Conservation (phyloP, 257 asterid species). For the Nicotiana paniculata region DNA sequence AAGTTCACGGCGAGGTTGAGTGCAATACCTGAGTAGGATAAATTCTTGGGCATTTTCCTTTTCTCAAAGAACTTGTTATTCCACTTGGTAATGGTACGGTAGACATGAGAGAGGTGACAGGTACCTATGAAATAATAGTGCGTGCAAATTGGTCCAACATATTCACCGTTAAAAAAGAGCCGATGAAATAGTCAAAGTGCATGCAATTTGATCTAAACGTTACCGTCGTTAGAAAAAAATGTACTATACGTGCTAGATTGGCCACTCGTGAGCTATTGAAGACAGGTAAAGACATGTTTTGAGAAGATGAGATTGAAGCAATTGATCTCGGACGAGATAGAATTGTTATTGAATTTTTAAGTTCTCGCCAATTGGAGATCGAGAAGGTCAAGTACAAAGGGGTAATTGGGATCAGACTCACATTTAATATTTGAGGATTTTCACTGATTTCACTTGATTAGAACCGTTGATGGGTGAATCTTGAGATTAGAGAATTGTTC, state of each 20-base stretch:
- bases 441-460: background rate
- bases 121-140: no score
- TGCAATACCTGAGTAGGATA: conserved; percentile 69
- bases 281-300: background rate
- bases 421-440: background rate
- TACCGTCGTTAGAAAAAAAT: no score
- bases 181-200: no score
- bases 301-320: background rate
- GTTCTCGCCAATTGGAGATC: background rate
- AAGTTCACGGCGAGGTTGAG: conserved; percentile 37
- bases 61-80: background rate
- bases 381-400: background rate
- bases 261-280: background rate
- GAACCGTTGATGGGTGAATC: background rate
- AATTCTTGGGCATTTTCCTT: no score
- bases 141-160: no score
- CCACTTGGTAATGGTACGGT: background rate
- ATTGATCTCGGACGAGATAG: background rate
- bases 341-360: background rate
- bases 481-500: background rate
- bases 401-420: background rate
- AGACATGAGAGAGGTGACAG: no score
- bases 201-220: no score
- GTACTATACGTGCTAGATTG: no score
- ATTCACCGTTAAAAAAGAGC: no score